These are phyloP conservation scores for Babesia divergens DNA, from an alignment of 169 alveolate species.

Conservation along the genomic window DNA sequence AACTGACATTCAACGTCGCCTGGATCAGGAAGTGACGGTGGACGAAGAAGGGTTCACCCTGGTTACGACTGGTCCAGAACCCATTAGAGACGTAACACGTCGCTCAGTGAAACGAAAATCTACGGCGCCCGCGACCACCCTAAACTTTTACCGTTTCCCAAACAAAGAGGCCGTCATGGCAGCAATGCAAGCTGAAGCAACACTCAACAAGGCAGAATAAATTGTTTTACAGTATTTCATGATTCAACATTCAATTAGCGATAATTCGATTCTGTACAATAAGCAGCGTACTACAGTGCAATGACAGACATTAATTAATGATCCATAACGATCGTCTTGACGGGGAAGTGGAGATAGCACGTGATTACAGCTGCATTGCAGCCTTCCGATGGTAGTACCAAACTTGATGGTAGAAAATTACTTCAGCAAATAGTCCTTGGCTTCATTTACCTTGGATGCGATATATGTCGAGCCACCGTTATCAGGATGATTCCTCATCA, in stretches of 20 bases:
- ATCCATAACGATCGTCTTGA: no score
- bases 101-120: neutral
- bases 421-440: constrained; percentile 79
- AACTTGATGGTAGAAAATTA: no score
- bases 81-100: neutral
- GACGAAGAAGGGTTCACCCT: constrained; percentile 62
- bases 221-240: no score
- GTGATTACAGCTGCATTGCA: no score
- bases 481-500: constrained; percentile 87
- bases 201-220: neutral
- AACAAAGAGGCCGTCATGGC: neutral
- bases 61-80: constrained; percentile 52
- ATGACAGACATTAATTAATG: no score
- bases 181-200: neutral
- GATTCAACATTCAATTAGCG: no score
- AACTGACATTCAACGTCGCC: constrained; percentile 21
- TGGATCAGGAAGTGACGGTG: constrained; percentile 18
- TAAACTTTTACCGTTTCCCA: constrained; percentile 24
- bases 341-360: no score
- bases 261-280: no score
- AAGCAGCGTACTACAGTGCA: no score
- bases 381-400: no score
- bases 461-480: constrained; percentile 87
- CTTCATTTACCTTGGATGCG: constrained; percentile 89
- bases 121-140: neutral